Evolutionary conservation across 345 rosid species (phyloP), one percentile per base, ranked within the genome.

Genomic region (Triadica sebifera): DNA sequence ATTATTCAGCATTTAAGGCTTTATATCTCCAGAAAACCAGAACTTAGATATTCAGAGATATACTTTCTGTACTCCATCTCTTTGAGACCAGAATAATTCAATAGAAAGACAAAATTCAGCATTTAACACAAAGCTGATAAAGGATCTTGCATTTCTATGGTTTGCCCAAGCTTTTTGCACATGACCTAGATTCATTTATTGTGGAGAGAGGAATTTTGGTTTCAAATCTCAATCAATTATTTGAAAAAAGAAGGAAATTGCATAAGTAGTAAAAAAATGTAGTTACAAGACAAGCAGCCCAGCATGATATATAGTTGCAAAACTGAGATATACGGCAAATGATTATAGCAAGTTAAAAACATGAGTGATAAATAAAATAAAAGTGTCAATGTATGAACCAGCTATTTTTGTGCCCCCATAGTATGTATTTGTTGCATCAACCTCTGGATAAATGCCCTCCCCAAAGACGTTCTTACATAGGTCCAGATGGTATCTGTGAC

Each of bases 391-490:
- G 77, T 73, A 63, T 9, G 50, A 64, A 93, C 98, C 97, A 58
- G 90, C 86, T 73, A 90, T 86, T 75, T 70, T 85, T 80, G 87
- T 87, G 74, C 94, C 97, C 67, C 97, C 98, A 51, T 94, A 94
- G 82, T 90, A 92, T 59, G 85, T 61, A 72, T 89, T 92, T 72
- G 98, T 92, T 71, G 75, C 78, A 66, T 92, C 89, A 75, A 94
- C 89, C 17, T 87, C 84, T 69, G 98, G 96, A 79, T 89, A 89
- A 75, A 89, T 34, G 51, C 86, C 89, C 74, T 81, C 79, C 41
- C 94, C 94, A 55, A 94, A 94, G 60, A 90, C 80, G 9, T 86
- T 90, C 87, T 87, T 87, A 81, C 98, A 91, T 49, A 91, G 91
- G 71, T 90, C 93, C 77, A 94, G 73, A 83, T 94, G 98, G 70